These are phyloP conservation scores for Xylariaceae sp. DNA, from an alignment of 2,329 filamentous ascomycete genomes.

Conservation along the genomic window DNA sequence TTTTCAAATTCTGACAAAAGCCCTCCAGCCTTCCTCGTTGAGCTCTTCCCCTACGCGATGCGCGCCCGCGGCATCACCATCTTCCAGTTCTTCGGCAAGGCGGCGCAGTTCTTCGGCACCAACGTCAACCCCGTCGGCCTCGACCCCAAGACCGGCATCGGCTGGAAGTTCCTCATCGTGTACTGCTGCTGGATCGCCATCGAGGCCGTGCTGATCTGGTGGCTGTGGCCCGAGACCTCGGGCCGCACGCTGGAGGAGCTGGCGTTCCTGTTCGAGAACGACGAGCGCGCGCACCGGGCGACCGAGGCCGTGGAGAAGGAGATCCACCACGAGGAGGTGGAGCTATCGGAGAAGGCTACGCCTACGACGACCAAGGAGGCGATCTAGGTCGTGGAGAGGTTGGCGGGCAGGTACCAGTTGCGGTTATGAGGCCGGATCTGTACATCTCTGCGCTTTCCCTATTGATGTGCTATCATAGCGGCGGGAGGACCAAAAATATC, in stretches of 20 bases:
- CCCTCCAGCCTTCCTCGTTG: constrained; percentile 42
- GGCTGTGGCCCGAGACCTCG: constrained; percentile 74
- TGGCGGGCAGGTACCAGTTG: background rate
- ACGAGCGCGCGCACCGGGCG: constrained; percentile 17
- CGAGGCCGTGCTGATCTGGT: constrained; percentile 55
- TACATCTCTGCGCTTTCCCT: no score
- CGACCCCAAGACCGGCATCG: constrained; percentile 24
- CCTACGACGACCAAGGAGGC: constrained; percentile 14
- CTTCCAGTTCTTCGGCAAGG: constrained; percentile 28
- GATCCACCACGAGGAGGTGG: constrained; percentile 18
- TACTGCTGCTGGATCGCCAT: constrained; percentile 26
- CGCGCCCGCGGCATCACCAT: constrained; percentile 49
- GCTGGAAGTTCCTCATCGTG: constrained; percentile 24
- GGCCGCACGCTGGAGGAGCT: constrained; percentile 69
- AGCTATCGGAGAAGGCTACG: constrained; percentile 14
- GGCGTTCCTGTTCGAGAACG: constrained; percentile 26
- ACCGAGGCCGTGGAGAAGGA: constrained; percentile 25
- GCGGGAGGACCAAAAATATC: no score
- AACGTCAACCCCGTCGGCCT: constrained; percentile 30
- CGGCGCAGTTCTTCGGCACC: constrained; percentile 39
- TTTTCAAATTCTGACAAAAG: no score
- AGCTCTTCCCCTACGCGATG: constrained; percentile 50
- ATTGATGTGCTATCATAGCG: no score
- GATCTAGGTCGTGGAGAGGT: constrained; percentile 6
- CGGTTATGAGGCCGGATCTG: background rate